Conservation (phyloP, 2,329 filamentous ascomycete species). For the Trichoderma sp. region DNA sequence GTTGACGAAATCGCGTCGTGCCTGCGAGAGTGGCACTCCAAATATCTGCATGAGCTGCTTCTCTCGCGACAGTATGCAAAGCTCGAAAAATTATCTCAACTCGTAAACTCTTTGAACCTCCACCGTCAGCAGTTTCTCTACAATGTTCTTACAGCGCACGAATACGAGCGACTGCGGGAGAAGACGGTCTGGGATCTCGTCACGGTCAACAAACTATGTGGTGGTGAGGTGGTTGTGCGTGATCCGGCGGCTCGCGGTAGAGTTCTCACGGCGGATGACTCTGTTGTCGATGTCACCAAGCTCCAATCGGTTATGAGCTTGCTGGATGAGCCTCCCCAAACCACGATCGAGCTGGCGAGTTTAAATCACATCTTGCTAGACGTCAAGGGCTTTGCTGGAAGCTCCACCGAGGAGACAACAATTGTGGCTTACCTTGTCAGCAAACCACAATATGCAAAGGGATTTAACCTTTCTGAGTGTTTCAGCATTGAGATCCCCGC, state of each 20-base stretch:
- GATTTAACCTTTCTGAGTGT: slow-evolving; percentile 74
- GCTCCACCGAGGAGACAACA: slow-evolving; percentile 70
- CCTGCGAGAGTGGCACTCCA: slow-evolving; percentile 96
- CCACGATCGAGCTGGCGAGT: slow-evolving; percentile 64
- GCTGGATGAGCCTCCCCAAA: slow-evolving; percentile 74
- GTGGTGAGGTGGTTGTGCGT: slow-evolving; percentile 90
- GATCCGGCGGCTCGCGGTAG: slow-evolving; percentile 81
- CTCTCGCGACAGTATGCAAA: slow-evolving; percentile 77
- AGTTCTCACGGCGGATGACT: slow-evolving; percentile 88
- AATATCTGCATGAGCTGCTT: slow-evolving; percentile 88
- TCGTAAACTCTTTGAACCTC: slow-evolving; percentile 81
- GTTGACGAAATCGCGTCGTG: slow-evolving; percentile 98
- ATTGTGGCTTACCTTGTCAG: slow-evolving; percentile 76
- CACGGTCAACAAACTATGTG: slow-evolving; percentile 88
- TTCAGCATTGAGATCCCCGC: slow-evolving; percentile 77
- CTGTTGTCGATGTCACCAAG: slow-evolving; percentile 84
- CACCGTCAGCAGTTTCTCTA: slow-evolving; percentile 88
- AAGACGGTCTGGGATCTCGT: slow-evolving; percentile 95
- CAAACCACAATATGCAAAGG: slow-evolving; percentile 61
- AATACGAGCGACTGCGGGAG: slow-evolving; percentile 77
- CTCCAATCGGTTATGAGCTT: slow-evolving; percentile 96
- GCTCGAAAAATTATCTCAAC: slow-evolving; percentile 75
- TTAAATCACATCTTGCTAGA: slow-evolving; percentile 82
- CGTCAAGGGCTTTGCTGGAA: slow-evolving; percentile 76
- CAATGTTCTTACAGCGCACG: slow-evolving; percentile 84